Percentiles rank a stretch among this genome's conserved stretches.
These are phyloP conservation scores for Cyclotella baltica DNA, from an alignment of 108 stramenopile species.

Conservation along the genomic window DNA sequence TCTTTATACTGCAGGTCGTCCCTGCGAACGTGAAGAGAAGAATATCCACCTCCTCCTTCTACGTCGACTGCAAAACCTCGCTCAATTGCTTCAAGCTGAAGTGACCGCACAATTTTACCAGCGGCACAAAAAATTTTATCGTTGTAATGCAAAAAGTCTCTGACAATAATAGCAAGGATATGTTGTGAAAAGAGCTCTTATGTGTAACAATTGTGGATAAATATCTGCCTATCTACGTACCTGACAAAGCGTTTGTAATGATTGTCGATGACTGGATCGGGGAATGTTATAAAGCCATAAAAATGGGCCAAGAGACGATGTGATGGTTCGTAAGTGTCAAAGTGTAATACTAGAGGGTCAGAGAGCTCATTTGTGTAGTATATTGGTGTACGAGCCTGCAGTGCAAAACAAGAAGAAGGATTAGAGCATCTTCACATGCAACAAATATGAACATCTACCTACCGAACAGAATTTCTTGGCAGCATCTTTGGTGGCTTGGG, in stretches of 20 bases:
- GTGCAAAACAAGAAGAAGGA: neutral
- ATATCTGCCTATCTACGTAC: constrained; percentile 40
- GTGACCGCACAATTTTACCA: constrained; percentile 83
- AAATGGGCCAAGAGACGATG: constrained; percentile 87
- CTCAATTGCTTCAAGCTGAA: constrained; percentile 69
- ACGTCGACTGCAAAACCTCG: constrained; percentile 63
- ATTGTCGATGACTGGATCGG: constrained; percentile 73
- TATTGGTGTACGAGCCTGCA: constrained; percentile 33
- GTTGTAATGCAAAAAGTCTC: constrained; percentile 88
- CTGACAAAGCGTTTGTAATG: constrained; percentile 53
- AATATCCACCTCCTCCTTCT: constrained; percentile 81
- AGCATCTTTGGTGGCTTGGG: neutral
- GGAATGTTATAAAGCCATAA: constrained; percentile 83
- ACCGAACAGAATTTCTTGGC: constrained; percentile 47
- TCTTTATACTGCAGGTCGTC: constrained; percentile 89
- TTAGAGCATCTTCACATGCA: neutral
- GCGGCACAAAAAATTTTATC: constrained; percentile 92
- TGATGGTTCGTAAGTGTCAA: constrained; percentile 58
- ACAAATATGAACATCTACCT: constrained; percentile 13
- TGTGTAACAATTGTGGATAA: neutral
- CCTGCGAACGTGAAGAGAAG: constrained; percentile 86
- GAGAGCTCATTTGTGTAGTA: constrained; percentile 45
- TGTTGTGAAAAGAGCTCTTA: neutral
- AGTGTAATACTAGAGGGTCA: constrained; percentile 68
- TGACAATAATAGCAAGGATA: neutral